Conservation (phyloP, 2,329 filamentous ascomycete genomes). For the Alternaria solani region DNA sequence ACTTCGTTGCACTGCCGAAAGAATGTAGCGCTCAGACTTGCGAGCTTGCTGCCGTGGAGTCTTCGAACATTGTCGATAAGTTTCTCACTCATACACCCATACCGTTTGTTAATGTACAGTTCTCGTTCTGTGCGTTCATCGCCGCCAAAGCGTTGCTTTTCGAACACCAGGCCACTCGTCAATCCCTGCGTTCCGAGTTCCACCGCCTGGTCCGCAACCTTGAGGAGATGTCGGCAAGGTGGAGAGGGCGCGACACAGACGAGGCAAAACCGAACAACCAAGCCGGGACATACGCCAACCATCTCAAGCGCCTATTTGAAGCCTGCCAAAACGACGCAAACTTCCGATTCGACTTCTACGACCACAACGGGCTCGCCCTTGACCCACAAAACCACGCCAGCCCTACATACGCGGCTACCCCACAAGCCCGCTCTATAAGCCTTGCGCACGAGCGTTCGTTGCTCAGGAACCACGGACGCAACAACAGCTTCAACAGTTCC, state of each 20-base stretch:
- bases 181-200: slow-evolving; percentile 36
- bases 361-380: slow-evolving; percentile 36
- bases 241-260: slow-evolving; percentile 17
- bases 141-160: slow-evolving; percentile 45
- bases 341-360: slow-evolving; percentile 43
- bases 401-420: slow-evolving; percentile 26
- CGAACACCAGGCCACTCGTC: slow-evolving; percentile 30
- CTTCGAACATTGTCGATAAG: slow-evolving; percentile 45
- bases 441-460: slow-evolving; percentile 11
- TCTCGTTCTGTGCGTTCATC: slow-evolving; percentile 45
- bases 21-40: slow-evolving; percentile 47
- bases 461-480: slow-evolving; percentile 9
- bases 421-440: slow-evolving; percentile 19
- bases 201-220: slow-evolving; percentile 32
- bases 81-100: slow-evolving; percentile 40
- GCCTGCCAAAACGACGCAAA: slow-evolving; percentile 28
- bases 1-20: slow-evolving; percentile 42
- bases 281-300: slow-evolving; percentile 36
- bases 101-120: slow-evolving; percentile 47
- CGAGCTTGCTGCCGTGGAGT: slow-evolving; percentile 43
- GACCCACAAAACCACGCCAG: slow-evolving; percentile 29
- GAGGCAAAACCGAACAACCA: slow-evolving; percentile 23
- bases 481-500: slow-evolving; percentile 27
- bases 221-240: slow-evolving; percentile 41
- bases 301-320: slow-evolving; percentile 35